Evolutionary conservation across 352 stramenopile genomes (phyloP), one percentile per base, ranked within the genome.

Genomic region (Thalassiosira mediterranea): DNA sequence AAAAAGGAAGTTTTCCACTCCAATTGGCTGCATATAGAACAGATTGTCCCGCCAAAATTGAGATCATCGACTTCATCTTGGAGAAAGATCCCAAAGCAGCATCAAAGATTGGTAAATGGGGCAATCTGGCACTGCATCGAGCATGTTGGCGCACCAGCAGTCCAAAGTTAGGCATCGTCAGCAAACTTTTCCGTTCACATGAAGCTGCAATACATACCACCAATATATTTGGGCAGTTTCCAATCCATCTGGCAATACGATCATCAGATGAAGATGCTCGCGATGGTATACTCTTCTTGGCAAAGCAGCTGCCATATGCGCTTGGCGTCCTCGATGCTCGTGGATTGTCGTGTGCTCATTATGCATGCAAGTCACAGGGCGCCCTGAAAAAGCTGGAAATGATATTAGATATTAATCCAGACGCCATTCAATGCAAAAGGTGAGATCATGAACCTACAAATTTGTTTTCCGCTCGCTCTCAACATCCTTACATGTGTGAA

Each of bases 61-160:
- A 59, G 0, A 59, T 59, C 21, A 2, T 59, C 7, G 34, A 59
- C 19, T 59, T 59, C 17, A 17, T 59, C 1, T 15, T 59, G 15
- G 3, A 59, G 15, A 5, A 59, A 59, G 49, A 59, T 11, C 23
- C 5, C 10, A 15, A 17, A 34, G 49, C 49, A 19, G 49, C 19
- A 32, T 59, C 49, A 4, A 59, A 59, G 13, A 32, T 59, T 38
- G 49, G 49, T 59, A 59, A 59, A 59, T 59, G 34, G 28, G 49
- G 49, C 11, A 59, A 59, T 59, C 10, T 37, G 11, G 19, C 49
- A 4, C 49, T 59, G 15, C 49, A 59, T 17, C 28, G 7, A 38
- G 49, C 49, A 15, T 59, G 49, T 42, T 8, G 49, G 11, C 1
- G 34, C n/a, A 4, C 3, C 34, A 38, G 49, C 15, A 25, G 0